Evolutionary conservation across 2,329 filamentous ascomycete species (phyloP).

Genomic region (Colletotrichum theobromicola): DNA sequence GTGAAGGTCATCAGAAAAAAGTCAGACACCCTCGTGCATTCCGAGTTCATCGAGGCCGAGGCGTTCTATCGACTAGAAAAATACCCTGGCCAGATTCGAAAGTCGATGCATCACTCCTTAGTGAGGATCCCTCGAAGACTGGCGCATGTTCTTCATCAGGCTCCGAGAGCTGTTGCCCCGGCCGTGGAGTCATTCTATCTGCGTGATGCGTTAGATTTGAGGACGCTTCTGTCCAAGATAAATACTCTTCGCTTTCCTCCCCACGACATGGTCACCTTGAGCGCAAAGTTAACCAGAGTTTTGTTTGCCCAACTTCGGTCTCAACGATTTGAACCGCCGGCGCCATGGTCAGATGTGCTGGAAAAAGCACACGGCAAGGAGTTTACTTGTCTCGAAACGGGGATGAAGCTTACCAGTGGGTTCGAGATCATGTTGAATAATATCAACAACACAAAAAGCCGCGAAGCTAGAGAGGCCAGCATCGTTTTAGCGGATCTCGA

Average conservation of each 20-base stretch:
- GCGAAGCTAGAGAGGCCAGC: conserved; percentile 75
- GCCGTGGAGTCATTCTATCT: conserved; percentile 93
- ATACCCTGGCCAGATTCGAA: conserved; percentile 77
- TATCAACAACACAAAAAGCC: conserved; percentile 70
- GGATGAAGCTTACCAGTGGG: conserved; percentile 89
- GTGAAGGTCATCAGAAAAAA: conserved; percentile 62
- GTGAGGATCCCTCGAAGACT: conserved; percentile 81
- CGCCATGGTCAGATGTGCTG: conserved; percentile 48
- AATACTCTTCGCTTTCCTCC: conserved; percentile 71
- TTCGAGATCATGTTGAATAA: conserved; percentile 85
- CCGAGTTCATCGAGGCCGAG: conserved; percentile 79
- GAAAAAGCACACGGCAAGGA: conserved; percentile 28
- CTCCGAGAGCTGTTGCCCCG: conserved; percentile 78
- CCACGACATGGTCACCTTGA: conserved; percentile 78
- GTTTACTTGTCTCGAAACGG: conserved; percentile 63
- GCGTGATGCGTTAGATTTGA: conserved; percentile 79
- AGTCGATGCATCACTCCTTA: conserved; percentile 77
- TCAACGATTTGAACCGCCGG: conserved; percentile 77
- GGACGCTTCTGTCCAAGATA: conserved; percentile 65
- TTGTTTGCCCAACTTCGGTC: conserved; percentile 90
- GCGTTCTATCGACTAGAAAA: conserved; percentile 88
- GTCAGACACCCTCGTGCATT: conserved; percentile 69
- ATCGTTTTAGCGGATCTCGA: conserved; percentile 78
- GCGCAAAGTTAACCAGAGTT: conserved; percentile 83
- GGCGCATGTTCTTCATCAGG: conserved; percentile 77